These are phyloP conservation scores for Phyllosticta citriasiana DNA, from an alignment of 2,329 filamentous ascomycete genomes.

Conservation along the genomic window DNA sequence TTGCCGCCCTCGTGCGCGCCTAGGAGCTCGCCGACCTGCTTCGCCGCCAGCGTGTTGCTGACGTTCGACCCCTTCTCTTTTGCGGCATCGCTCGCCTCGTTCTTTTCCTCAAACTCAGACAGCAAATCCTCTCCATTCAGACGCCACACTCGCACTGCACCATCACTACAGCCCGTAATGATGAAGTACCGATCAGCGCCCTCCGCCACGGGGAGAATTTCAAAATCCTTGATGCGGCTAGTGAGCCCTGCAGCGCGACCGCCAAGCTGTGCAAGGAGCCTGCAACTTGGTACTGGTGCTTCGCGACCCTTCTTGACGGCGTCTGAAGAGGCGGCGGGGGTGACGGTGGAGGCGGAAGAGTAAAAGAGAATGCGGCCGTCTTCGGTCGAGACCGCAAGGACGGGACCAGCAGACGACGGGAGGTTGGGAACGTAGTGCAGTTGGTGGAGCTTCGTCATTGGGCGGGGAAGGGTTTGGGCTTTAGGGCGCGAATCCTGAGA, in stretches of 20 bases:
- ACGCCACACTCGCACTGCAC: conserved; percentile 69
- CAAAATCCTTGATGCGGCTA: conserved; percentile 82
- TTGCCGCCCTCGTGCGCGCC: conserved; percentile 77
- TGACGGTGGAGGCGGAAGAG: conserved; percentile 48
- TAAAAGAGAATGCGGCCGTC: conserved; percentile 83
- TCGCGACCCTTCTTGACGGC: conserved; percentile 33
- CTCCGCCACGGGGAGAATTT: conserved; percentile 43
- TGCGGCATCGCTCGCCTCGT: conserved; percentile 11
- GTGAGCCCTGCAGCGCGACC: conserved; percentile 58
- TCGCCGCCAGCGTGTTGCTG: neutral
- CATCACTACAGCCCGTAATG: conserved; percentile 74
- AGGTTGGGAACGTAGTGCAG: conserved; percentile 55
- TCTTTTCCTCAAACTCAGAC: conserved; percentile 6
- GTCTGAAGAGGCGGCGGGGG: conserved; percentile 19
- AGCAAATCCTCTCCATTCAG: conserved; percentile 31
- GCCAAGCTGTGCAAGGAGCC: conserved; percentile 63
- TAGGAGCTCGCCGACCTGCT: conserved; percentile 55
- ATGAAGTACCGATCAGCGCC: conserved; percentile 41
- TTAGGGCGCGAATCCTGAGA: conserved; percentile 62
- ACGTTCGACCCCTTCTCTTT: conserved; percentile 5
- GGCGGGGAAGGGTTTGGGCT: conserved; percentile 59
- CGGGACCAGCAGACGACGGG: conserved; percentile 33
- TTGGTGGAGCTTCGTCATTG: conserved; percentile 73
- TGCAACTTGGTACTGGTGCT: conserved; percentile 49
- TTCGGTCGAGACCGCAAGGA: conserved; percentile 76